A percentile compares a stretch with the other conserved stretches of the same genome.
These are phyloP conservation scores for Phytophthora capsici DNA, from an alignment of 352 stramenopile genomes.

Conservation along the genomic window DNA sequence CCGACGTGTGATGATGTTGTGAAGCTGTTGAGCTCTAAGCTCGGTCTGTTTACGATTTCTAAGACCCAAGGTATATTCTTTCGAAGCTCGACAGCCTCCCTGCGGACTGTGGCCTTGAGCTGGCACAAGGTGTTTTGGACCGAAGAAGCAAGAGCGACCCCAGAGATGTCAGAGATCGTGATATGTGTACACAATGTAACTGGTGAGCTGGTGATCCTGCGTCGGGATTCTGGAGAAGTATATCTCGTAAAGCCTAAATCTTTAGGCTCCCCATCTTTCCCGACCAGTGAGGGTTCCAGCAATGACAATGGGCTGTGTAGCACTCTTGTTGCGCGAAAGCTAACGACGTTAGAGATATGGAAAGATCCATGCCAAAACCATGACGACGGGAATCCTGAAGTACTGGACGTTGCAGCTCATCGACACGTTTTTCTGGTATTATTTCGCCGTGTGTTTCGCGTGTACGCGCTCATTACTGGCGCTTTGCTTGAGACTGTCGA, in stretches of 20 bases:
- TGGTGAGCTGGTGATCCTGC: conserved; percentile 72
- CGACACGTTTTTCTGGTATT: conserved; percentile 38
- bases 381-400: conserved; percentile 13
- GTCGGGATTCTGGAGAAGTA: conserved; percentile 38
- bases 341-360: conserved; percentile 40
- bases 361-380: conserved; percentile 7
- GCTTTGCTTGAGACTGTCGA: conserved; percentile 42
- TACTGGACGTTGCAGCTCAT: conserved; percentile 40
- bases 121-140: conserved; percentile 42
- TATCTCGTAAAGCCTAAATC: conserved; percentile 50
- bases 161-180: conserved; percentile 27
- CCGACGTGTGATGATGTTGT: conserved; percentile 38
- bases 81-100: conserved; percentile 51
- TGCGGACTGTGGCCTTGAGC: conserved; percentile 43
- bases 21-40: conserved; percentile 56
- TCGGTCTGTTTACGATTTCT: conserved; percentile 80
- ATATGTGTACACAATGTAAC: conserved; percentile 74
- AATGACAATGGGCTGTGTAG: conserved; percentile 24
- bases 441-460: conserved; percentile 26
- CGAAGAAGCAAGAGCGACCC: background rate
- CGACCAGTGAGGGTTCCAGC: background rate
- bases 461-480: conserved; percentile 69
- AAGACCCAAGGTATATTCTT: conserved; percentile 57
- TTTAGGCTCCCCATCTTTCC: background rate
- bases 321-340: conserved; percentile 24